Percentiles rank a stretch among this genome's conserved stretches.
These are phyloP conservation scores for Lumnitzera racemosa DNA, from an alignment of 345 rosid species.

Conservation along the genomic window DNA sequence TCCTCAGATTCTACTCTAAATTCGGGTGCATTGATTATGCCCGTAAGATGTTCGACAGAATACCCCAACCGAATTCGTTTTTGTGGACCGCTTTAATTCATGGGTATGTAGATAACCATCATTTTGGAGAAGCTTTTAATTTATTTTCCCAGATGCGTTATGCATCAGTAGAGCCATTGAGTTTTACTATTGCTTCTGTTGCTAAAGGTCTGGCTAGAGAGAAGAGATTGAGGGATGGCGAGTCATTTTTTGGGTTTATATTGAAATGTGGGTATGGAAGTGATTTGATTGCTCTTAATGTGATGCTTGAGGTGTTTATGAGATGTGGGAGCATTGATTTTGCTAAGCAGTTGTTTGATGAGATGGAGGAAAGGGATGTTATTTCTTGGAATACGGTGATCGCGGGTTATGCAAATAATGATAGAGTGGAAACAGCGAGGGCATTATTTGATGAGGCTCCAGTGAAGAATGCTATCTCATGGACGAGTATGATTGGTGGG, in stretches of 20 bases:
- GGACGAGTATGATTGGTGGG: slow-evolving; percentile 62
- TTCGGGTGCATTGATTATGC: background rate
- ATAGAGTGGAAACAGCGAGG: slow-evolving; percentile 33
- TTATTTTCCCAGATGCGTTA: background rate
- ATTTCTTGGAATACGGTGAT: slow-evolving; percentile 63
- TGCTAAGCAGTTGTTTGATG: slow-evolving; percentile 12
- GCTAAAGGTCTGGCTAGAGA: slow-evolving; percentile 1
- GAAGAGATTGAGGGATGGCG: background rate
- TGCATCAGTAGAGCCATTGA: slow-evolving; percentile 2
- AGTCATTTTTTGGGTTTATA: background rate
- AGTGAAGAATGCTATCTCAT: slow-evolving; percentile 39
- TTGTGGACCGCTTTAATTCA: slow-evolving; percentile 4
- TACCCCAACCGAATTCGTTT: slow-evolving; percentile 4
- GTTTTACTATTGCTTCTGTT: slow-evolving; percentile 7
- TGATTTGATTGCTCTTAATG: background rate
- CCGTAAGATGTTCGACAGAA: slow-evolving; percentile 9
- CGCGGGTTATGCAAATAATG: slow-evolving; percentile 34
- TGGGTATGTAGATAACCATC: background rate
- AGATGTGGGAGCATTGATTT: slow-evolving; percentile 1
- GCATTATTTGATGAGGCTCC: slow-evolving; percentile 38
- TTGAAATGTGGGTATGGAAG: background rate
- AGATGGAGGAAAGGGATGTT: slow-evolving; percentile 40
- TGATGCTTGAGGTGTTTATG: slow-evolving; percentile 1
- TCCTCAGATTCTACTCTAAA: background rate
- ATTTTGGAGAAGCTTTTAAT: background rate